phyloP scores from a whole-genome alignment of 129 eudicot species.

The Helichrysum umbraculigerum region DNA sequence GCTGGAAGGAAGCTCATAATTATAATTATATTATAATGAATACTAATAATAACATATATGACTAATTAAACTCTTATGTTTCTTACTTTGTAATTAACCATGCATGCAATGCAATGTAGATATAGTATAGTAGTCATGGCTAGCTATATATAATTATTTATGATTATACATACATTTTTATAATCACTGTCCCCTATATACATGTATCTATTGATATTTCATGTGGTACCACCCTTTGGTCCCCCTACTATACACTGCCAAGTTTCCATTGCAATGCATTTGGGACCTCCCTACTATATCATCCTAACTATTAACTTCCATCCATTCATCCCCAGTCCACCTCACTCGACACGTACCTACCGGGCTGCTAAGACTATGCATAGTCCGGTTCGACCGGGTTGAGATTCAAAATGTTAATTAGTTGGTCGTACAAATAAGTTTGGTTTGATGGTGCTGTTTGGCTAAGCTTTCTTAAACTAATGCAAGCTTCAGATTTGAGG shows the following conservation, averaged over 20 bases:
- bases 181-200: background rate
- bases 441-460: background rate
- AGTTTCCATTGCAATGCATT: slow-evolving; percentile 2
- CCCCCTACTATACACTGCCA: slow-evolving; percentile 19
- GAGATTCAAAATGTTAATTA: no score
- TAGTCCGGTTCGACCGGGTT: background rate
- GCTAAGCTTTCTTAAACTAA: background rate
- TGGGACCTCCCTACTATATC: slow-evolving; percentile 19
- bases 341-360: background rate
- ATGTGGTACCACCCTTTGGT: slow-evolving; percentile 23
- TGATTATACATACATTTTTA: no score
- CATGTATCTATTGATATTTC: background rate
- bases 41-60: background rate
- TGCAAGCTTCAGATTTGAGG: background rate
- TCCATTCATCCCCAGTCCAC: background rate
- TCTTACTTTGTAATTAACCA: background rate
- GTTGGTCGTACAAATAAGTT: no score
- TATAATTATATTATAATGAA: background rate
- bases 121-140: background rate
- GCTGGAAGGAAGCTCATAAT: no score
- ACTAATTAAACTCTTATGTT: background rate
- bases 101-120: background rate
- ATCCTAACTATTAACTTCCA: background rate
- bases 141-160: background rate
- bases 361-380: background rate